Evolutionary conservation across 2,329 filamentous ascomycete genomes (phyloP), one percentile per base, ranked within the genome.

Genomic region (Epichloe uncinata): DNA sequence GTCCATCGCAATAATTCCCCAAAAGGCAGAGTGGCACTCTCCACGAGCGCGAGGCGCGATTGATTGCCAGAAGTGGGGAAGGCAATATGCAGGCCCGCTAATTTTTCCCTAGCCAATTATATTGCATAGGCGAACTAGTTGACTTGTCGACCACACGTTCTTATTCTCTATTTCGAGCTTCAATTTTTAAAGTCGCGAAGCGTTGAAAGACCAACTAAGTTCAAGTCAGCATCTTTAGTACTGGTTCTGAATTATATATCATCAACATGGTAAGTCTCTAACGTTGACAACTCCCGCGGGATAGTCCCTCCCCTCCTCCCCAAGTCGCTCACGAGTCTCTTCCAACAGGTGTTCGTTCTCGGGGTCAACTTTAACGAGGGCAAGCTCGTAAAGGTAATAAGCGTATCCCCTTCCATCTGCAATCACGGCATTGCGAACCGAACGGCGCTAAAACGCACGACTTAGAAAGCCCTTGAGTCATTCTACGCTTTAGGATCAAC

Each of bases 401-500:
- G 40, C 11, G 16, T 30, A 22, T 20, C 48, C 22, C 47, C 35
- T 13, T 4, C n/a, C 8, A 26, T 37, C 4, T 38, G 30, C 42
- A 40, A 7, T 5, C 16, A 9, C 13, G 13, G 36, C 30, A 35
- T 3, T 11, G 11, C 7, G 20, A 35, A 16, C 26, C 11, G 8
- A 40, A 33, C 5, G 15, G 20, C 35, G 22, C 49, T 51, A 38
- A 53, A 33, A 46, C 22, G n/a, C 15, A 45, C 35, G 45, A 20
- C 30, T 4, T 55, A 80, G 84, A 82, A 80, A 75, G 81, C 79
- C 45, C 84, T 98, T 56, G 78, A 87, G 67, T 78, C 77, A 52
- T 95, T 96, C 75, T 96, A 94, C 66, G 87, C 85, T 54, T 77
- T 96, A 53, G 90, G 90, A 7, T 76, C 81, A 38, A 75, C 79